Evolutionary conservation across 2,329 filamentous ascomycete species (phyloP), one percentile per base, ranked within the genome.

Genomic region (Colletotrichum sidae): DNA sequence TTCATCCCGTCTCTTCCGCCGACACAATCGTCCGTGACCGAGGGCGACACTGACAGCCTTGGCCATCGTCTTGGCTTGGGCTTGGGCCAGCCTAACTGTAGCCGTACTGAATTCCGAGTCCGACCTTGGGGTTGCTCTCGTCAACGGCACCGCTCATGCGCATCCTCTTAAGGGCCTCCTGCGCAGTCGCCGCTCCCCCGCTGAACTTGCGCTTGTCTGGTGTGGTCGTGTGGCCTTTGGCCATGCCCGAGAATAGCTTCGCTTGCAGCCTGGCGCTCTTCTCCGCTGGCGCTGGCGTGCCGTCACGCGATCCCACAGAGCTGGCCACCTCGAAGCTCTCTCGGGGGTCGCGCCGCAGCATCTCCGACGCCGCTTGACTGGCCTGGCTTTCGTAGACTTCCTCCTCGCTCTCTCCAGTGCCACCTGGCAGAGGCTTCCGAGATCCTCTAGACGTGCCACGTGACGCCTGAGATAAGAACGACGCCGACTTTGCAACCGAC

Each of bases 381-480:
- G 93, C 92, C 72, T 92, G 91, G 62, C 91, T 93, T 71, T 91
- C 91, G 39, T 84, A 86, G 0, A 94, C 78, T 47, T 91, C 88
- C 68, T 91, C 86, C 45, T 92, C 83, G 12, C 80, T 79, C 2
- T 79, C 79, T 8, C 74, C 71, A 55, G 67, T 69, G 54, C 63
- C 65, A 60, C 58, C 74, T 51, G 68, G 68, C 8, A 66, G 60
- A 4, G 61, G 59, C 25, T 72, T 7, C 59, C 69, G 53, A 38
- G 59, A 44, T 53, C 58, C 25, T 34, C 61, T 51, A 41, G 67
- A 49, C 10, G 67, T 69, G 15, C 55, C 68, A n/a, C 70, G 75
- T 1, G 74, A 72, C 2, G 68, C 69, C 5, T 75, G 74, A 11
- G 75, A 76, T 67, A 77, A 71, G 59, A 75, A 76, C 5, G 77